These are phyloP conservation scores for Aureobasidium sp. DNA, from an alignment of 2,329 filamentous ascomycete genomes.

Conservation along the genomic window DNA sequence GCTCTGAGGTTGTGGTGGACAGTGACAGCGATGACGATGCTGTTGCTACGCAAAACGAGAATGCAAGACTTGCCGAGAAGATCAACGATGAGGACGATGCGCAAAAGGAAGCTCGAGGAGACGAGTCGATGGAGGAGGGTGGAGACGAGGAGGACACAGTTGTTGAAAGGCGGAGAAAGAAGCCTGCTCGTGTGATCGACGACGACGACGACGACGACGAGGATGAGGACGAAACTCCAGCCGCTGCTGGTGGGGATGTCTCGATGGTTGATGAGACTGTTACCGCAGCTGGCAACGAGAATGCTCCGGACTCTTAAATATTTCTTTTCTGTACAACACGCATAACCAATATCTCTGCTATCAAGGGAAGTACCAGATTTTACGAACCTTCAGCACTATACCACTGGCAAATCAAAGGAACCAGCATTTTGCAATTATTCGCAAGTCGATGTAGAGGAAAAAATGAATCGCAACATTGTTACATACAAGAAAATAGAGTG, in stretches of 20 bases:
- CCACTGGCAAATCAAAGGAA: neutral
- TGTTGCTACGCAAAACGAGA: constrained; percentile 22
- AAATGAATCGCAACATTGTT: neutral
- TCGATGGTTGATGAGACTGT: constrained; percentile 16
- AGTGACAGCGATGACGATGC: constrained; percentile 55
- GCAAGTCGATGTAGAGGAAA: neutral
- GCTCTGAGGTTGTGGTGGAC: constrained; percentile 73
- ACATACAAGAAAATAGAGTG: neutral
- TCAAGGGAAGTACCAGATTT: neutral
- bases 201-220: constrained; percentile 25
- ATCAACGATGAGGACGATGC: constrained; percentile 26
- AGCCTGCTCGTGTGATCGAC: constrained; percentile 27
- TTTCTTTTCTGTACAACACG: neutral
- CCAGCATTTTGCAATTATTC: neutral
- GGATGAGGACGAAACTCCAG: constrained; percentile 24
- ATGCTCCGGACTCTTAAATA: constrained; percentile 10
- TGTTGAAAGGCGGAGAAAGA: constrained; percentile 23
- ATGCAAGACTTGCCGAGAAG: constrained; percentile 19
- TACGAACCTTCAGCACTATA: neutral
- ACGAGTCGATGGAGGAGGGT: constrained; percentile 16
- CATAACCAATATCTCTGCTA: neutral
- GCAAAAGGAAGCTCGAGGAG: constrained; percentile 22
- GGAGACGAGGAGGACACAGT: constrained; percentile 18
- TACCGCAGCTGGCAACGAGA: constrained; percentile 16
- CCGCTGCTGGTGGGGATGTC: constrained; percentile 16